phyloP scores from a whole-genome alignment of 148 eudicot genomes.

The Rhododendron griersonianum region DNA sequence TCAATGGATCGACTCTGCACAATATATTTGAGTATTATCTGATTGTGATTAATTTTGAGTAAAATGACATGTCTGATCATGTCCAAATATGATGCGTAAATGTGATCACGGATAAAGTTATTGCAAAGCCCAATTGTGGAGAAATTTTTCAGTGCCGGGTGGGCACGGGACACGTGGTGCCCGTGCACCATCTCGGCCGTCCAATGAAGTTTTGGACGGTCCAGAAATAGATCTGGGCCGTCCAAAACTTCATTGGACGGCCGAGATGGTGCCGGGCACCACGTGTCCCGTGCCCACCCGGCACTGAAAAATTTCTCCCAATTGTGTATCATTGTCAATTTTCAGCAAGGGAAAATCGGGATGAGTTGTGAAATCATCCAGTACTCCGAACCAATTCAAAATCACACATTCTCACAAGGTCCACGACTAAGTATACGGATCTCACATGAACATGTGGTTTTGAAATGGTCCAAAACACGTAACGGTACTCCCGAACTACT shows the following conservation, averaged over 20 bases:
- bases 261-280: no score
- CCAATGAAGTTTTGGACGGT: no score
- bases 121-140: background rate
- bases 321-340: background rate
- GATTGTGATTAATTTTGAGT: background rate
- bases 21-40: background rate
- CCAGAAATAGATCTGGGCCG: no score
- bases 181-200: no score
- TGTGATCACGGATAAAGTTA: background rate
- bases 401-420: no score
- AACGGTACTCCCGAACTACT: no score
- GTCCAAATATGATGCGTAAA: background rate
- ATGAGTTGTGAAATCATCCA: background rate
- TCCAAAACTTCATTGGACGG: no score
- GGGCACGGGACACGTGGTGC: no score
- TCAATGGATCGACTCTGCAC: background rate
- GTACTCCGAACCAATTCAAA: background rate
- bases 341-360: background rate
- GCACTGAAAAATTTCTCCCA: no score
- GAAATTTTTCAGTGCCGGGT: no score
- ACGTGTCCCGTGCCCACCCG: no score
- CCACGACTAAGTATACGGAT: background rate
- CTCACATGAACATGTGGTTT: background rate
- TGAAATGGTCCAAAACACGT: no score
- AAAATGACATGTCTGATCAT: background rate